Conservation (phyloP, 495 filamentous ascomycete genomes). For the Aspergillus mulundensis region DNA sequence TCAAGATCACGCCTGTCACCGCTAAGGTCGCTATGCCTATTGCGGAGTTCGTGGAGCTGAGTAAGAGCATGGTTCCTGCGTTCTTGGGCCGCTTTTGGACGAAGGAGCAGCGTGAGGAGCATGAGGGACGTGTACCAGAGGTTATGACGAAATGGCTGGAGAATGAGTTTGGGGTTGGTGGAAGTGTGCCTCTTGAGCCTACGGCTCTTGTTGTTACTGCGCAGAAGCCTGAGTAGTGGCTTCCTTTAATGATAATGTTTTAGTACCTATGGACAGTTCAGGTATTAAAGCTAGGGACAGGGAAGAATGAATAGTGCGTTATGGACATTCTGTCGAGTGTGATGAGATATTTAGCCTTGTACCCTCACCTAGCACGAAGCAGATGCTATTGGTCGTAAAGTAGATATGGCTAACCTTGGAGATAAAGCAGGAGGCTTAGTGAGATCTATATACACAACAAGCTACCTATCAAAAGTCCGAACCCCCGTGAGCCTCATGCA, state of each 20-base stretch:
- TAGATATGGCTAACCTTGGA: too few species aligned
- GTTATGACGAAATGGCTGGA: slow-evolving; percentile 30
- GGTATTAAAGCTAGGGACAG: background rate
- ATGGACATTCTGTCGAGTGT: too few species aligned
- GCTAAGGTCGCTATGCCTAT: slow-evolving; percentile 19
- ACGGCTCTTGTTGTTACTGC: slow-evolving; percentile 33
- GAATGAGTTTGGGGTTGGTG: slow-evolving; percentile 27
- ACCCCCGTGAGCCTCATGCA: background rate
- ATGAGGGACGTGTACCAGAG: slow-evolving; percentile 19
- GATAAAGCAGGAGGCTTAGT: too few species aligned
- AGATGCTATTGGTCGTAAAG: too few species aligned
- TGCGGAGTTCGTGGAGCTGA: slow-evolving; percentile 28
- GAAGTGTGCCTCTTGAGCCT: slow-evolving; percentile 29
- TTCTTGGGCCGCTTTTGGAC: slow-evolving; percentile 30
- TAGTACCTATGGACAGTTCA: background rate
- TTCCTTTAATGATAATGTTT: background rate
- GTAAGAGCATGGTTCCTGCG: slow-evolving; percentile 26
- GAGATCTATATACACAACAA: background rate
- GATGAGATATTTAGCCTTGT: too few species aligned
- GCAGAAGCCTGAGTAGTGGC: slow-evolving; percentile 17
- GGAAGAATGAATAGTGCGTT: too few species aligned
- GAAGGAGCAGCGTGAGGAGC: slow-evolving; percentile 26
- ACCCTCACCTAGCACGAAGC: too few species aligned
- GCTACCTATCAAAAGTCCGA: background rate
- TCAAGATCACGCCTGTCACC: slow-evolving; percentile 23